A percentile compares a stretch with the other conserved stretches of the same genome.
Evolutionary conservation across 1,284 basidiomycete genomes (phyloP).

Genomic region (Coniferiporia weirii): DNA sequence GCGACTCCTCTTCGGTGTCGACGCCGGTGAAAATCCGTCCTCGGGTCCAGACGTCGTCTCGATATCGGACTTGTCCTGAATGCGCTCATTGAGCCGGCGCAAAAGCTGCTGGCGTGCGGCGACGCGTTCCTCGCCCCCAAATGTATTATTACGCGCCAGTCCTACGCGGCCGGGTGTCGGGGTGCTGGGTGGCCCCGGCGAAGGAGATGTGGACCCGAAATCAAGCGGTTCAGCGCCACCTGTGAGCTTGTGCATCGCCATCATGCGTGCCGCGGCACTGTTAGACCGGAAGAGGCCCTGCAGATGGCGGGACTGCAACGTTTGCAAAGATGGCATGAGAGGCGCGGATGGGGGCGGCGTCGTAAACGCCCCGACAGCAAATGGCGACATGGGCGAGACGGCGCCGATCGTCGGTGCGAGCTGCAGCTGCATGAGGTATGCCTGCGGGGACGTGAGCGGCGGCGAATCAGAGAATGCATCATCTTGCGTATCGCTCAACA

Average conservation of each 20-base stretch:
- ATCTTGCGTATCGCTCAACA: constrained; percentile 6
- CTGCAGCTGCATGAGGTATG: constrained; percentile 26
- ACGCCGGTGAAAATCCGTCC: constrained; percentile 36
- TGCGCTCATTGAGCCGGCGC: constrained; percentile 53
- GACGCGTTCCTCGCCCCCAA: constrained; percentile 68
- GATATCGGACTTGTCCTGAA: constrained; percentile 45
- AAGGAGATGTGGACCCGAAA: constrained; percentile 33
- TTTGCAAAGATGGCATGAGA: constrained; percentile 62
- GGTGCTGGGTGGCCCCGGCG: constrained; percentile 30
- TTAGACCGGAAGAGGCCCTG: constrained; percentile 71
- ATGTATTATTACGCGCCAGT: constrained; percentile 69
- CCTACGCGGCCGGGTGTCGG: constrained; percentile 41
- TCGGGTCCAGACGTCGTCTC: constrained; percentile 61
- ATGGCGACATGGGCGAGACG: constrained; percentile 12
- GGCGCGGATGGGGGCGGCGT: not conserved
- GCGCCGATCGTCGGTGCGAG: constrained; percentile 23
- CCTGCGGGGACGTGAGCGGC: constrained; percentile 6
- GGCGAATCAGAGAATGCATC: constrained; percentile 13
- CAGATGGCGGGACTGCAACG: constrained; percentile 41
- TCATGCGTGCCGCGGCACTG: constrained; percentile 61
- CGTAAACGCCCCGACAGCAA: not conserved
- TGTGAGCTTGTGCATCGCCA: constrained; percentile 72
- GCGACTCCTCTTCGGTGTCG: constrained; percentile 48
- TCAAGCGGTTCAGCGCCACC: constrained; percentile 58
- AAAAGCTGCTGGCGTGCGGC: constrained; percentile 65